Evolutionary conservation across 2,329 filamentous ascomycete genomes (phyloP), one percentile per base, ranked within the genome.

Genomic region (Apiospora arundinis): DNA sequence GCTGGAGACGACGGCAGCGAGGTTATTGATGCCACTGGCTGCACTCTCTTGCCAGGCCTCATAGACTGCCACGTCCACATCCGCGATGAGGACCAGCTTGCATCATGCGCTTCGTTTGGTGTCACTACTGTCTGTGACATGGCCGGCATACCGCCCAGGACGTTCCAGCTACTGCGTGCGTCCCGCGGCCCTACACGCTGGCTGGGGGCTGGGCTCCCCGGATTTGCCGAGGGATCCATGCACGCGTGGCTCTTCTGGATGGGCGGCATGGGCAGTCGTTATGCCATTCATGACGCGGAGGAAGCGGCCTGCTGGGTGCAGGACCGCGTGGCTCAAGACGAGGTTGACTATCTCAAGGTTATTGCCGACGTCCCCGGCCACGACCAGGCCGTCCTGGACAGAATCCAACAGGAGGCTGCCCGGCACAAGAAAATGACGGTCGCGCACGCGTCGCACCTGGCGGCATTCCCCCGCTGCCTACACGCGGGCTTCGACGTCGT

Each of bases 281-380:
- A 72, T 16, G 74, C 72, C 4, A 69, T 75, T 25, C 72, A 74
- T 25, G 45, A 73, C 37, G 70, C 48, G 5, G 73, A 74, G n/a
- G 73, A 74, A 45, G 74, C 70, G 1, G 71, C 67, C 11, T 63
- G 70, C 21, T 77, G 76, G 44, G 73, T 77, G n/a, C 67, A 70
- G 44, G 70, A 74, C 25, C 68, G 74, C 60, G 70, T 74, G n/a
- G 48, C 48, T 11, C 45, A 8, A 2, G 74, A 77, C 49, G 67
- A 70, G n/a, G 73, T 74, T 16, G 77, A 80, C 68, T 80, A 77
- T 70, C 72, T 80, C 73, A 81, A 78, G 72, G 73, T 78, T 49
- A 75, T 76, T 28, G 74, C 74, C 25, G 77, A 79, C 70, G 48
- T 48, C 16, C 74, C 77, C 1, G 76, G 77, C 0, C 70, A 77